A percentile compares a stretch with the other conserved stretches of the same genome.
Evolutionary conservation across 805 yeast species (phyloP).

Genomic region (Hanseniaspora hatyaiensis): DNA sequence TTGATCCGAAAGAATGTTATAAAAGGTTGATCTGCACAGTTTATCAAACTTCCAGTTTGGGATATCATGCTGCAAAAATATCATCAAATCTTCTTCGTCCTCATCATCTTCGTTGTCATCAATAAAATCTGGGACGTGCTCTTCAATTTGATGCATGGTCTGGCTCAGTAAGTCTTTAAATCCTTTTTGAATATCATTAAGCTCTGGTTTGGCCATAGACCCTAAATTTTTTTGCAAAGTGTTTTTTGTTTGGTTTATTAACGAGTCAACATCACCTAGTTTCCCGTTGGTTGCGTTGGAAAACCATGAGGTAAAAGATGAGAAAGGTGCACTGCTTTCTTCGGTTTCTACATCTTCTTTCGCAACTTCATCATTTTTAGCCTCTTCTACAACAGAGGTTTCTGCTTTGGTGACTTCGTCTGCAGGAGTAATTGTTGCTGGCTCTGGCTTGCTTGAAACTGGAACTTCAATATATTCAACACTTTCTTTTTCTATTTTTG

Average conservation of each 20-base stretch:
- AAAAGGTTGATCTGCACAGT: constrained; percentile 43
- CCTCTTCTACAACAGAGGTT: constrained; percentile 19
- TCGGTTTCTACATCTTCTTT: constrained; percentile 22
- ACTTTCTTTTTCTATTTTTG: constrained; percentile 10
- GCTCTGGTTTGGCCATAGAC: constrained; percentile 11
- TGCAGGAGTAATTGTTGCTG: constrained; percentile 17
- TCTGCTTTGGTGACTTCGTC: constrained; percentile 22
- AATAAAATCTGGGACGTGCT: constrained; percentile 30
- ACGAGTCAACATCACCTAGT: constrained; percentile 44
- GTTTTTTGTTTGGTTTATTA: constrained; percentile 34
- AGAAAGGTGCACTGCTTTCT: constrained; percentile 38
- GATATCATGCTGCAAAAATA: constrained; percentile 58
- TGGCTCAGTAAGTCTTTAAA: constrained; percentile 10
- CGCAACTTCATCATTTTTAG: constrained; percentile 17
- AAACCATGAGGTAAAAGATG: constrained; percentile 67
- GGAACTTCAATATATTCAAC: constrained; percentile 14
- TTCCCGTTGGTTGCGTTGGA: constrained; percentile 50
- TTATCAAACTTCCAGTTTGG: constrained; percentile 41
- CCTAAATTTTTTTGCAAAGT: constrained; percentile 18
- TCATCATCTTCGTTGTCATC: constrained; percentile 25
- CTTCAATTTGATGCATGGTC: constrained; percentile 14
- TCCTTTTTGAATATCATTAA: constrained; percentile 12
- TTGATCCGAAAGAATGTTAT: constrained; percentile 50
- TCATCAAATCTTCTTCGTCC: constrained; percentile 41
- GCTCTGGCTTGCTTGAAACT: constrained; percentile 17